Percentiles rank a stretch among this genome's conserved stretches.
Conservation (phyloP, 1,284 basidiomycete genomes). For the Tilletia walkeri region DNA sequence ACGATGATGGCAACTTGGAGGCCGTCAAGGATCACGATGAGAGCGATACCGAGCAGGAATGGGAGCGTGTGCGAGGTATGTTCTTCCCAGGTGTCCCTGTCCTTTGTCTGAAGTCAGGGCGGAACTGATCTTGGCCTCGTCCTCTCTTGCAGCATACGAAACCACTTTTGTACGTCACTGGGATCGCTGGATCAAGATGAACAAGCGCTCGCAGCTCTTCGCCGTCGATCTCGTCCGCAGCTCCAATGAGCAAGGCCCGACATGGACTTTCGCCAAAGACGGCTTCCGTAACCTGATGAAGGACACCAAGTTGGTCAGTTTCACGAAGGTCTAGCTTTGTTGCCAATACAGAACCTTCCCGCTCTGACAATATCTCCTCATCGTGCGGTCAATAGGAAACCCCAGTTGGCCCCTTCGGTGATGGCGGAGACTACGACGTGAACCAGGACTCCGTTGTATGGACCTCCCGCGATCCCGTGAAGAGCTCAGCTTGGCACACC, state of each 20-base stretch:
- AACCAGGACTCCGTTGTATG: slow-evolving; percentile 28
- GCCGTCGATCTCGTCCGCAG: slow-evolving; percentile 24
- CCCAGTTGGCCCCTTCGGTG: slow-evolving; percentile 40
- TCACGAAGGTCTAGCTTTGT: background rate
- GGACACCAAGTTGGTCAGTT: slow-evolving; percentile 25
- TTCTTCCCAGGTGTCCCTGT: background rate
- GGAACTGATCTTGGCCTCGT: background rate
- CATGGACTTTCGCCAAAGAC: slow-evolving; percentile 18
- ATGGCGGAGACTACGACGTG: slow-evolving; percentile 31
- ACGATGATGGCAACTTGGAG: slow-evolving; percentile 34
- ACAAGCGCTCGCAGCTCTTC: slow-evolving; percentile 35
- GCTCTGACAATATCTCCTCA: background rate
- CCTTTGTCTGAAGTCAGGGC: background rate
- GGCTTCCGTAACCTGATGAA: slow-evolving; percentile 29
- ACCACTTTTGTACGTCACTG: slow-evolving; percentile 34
- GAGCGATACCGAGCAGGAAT: slow-evolving; percentile 23
- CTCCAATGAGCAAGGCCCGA: slow-evolving; percentile 4
- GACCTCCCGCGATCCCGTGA: slow-evolving; percentile 37
- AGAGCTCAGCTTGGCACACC: slow-evolving; percentile 39
- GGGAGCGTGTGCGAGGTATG: slow-evolving; percentile 27
- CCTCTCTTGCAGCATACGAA: slow-evolving; percentile 26
- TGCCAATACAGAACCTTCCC: too few relatives aligned
- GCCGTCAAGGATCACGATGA: slow-evolving; percentile 26
- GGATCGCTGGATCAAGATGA: slow-evolving; percentile 35
- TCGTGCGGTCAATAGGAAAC: slow-evolving; percentile 16